phyloP scores from a whole-genome alignment of 2,329 filamentous ascomycete genomes.

The Nigrograna mackinnonii region DNA sequence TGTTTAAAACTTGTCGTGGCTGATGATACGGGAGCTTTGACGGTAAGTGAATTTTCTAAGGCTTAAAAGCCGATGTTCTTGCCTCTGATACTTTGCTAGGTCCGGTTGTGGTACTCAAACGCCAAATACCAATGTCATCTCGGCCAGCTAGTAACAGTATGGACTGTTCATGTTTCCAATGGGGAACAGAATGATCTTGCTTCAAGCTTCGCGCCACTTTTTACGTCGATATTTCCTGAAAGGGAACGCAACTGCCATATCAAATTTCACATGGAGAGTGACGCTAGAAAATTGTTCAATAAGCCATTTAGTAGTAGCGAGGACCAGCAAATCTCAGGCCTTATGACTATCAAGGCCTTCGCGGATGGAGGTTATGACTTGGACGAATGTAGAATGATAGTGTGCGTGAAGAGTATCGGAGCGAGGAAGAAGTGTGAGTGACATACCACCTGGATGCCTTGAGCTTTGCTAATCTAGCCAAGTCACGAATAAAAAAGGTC shows the following conservation, averaged over 20 bases:
- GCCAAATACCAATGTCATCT: slow-evolving; percentile 50
- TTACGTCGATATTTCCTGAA: slow-evolving; percentile 62
- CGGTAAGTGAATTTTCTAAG: slow-evolving; percentile 47
- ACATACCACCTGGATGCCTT: not conserved
- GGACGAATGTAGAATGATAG: slow-evolving; percentile 54
- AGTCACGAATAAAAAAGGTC: slow-evolving; percentile 54
- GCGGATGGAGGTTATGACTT: slow-evolving; percentile 59
- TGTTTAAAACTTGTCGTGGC: slow-evolving; percentile 60
- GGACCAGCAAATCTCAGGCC: slow-evolving; percentile 42
- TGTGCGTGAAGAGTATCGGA: slow-evolving; percentile 63
- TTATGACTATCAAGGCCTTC: slow-evolving; percentile 63
- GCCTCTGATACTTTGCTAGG: slow-evolving; percentile 42
- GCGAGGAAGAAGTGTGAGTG: slow-evolving; percentile 51
- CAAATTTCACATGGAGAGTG: slow-evolving; percentile 55
- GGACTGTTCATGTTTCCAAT: slow-evolving; percentile 60
- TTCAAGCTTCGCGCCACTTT: slow-evolving; percentile 47
- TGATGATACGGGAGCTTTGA: slow-evolving; percentile 59
- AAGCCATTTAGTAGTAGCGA: slow-evolving; percentile 50
- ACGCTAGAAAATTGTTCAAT: slow-evolving; percentile 49
- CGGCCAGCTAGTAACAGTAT: slow-evolving; percentile 60
- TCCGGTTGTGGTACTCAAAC: slow-evolving; percentile 56
- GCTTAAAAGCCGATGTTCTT: too few species aligned
- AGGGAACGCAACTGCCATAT: slow-evolving; percentile 58
- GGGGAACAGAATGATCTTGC: slow-evolving; percentile 46
- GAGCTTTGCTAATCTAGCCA: too few species aligned